Conservation (phyloP, 441 rosid species). For the Eruca vesicaria region DNA sequence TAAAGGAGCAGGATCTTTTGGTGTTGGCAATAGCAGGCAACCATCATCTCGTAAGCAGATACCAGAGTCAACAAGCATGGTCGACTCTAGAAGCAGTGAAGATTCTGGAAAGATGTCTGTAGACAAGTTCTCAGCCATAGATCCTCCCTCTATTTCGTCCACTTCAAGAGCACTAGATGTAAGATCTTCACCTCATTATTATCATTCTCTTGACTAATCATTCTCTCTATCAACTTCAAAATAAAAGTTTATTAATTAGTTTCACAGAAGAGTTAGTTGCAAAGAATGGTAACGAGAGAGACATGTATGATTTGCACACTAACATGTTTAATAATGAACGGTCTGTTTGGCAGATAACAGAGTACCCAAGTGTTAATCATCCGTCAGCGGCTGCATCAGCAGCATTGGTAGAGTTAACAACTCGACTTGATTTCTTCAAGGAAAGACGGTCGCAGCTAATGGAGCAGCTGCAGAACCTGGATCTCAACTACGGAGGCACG, state of each 20-base stretch:
- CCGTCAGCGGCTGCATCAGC: slow-evolving; percentile 74
- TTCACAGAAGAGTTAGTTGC: neutral
- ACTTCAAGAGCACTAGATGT: slow-evolving; percentile 83
- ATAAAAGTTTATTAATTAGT: neutral
- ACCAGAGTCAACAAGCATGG: slow-evolving; percentile 57
- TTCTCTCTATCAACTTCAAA: neutral
- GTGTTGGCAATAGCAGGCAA: slow-evolving; percentile 75
- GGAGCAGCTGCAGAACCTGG: slow-evolving; percentile 95
- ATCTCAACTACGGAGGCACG: slow-evolving; percentile 58
- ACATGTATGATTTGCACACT: neutral
- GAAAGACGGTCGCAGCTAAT: slow-evolving; percentile 92
- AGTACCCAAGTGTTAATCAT: slow-evolving; percentile 59
- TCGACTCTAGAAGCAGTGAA: slow-evolving; percentile 67
- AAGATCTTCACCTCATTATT: slow-evolving; percentile 23
- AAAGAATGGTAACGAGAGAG: neutral
- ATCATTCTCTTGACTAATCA: neutral
- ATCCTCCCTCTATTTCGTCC: slow-evolving; percentile 62
- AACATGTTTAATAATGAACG: slow-evolving; percentile 10
- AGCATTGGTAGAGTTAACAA: slow-evolving; percentile 82
- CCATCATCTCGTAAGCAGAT: slow-evolving; percentile 59
- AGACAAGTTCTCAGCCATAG: slow-evolving; percentile 66
- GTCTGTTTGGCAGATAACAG: slow-evolving; percentile 47
- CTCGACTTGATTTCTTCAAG: slow-evolving; percentile 93
- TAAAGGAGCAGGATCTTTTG: slow-evolving; percentile 61
- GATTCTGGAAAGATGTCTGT: slow-evolving; percentile 55